Percentiles rank a stretch among this genome's conserved stretches.
These are phyloP conservation scores for Suillus clintonianus DNA, from an alignment of 768 basidiomycete species.

Conservation along the genomic window DNA sequence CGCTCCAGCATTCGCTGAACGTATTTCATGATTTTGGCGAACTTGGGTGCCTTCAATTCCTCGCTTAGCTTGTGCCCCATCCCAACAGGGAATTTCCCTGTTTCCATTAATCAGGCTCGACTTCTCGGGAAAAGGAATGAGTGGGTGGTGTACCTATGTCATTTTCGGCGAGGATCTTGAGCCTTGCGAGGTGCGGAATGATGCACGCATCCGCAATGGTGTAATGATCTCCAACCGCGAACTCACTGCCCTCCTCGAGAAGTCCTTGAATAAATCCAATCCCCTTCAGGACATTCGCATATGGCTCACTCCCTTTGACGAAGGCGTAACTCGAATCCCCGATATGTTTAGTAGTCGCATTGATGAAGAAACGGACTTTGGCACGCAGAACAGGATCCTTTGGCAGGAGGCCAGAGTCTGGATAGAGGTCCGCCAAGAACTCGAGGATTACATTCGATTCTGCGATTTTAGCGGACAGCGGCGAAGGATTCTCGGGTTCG, in stretches of 20 bases:
- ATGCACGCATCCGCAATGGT: slow-evolving; percentile 62
- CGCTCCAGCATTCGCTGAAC: slow-evolving; percentile 41
- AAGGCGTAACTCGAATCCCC: slow-evolving; percentile 18
- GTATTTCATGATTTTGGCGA: slow-evolving; percentile 51
- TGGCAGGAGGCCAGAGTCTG: slow-evolving; percentile 47
- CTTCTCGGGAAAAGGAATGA: background rate
- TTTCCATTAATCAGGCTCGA: slow-evolving; percentile 25
- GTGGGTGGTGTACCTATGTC: slow-evolving; percentile 31
- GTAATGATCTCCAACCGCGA: slow-evolving; percentile 41
- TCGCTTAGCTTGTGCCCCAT: slow-evolving; percentile 46
- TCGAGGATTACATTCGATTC: slow-evolving; percentile 66
- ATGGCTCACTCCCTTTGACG: slow-evolving; percentile 36
- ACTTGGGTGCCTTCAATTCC: slow-evolving; percentile 44
- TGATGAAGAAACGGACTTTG: slow-evolving; percentile 59
- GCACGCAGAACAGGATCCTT: slow-evolving; percentile 55
- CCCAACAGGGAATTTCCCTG: slow-evolving; percentile 50
- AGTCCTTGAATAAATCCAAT: slow-evolving; percentile 50
- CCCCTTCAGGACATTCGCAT: slow-evolving; percentile 39
- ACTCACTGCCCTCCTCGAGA: slow-evolving; percentile 47
- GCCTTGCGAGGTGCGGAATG: slow-evolving; percentile 53
- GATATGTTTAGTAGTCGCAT: slow-evolving; percentile 42
- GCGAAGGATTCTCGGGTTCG: slow-evolving; percentile 52
- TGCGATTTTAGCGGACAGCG: slow-evolving; percentile 53
- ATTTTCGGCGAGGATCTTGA: slow-evolving; percentile 43
- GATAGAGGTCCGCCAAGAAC: slow-evolving; percentile 59